Conservation (phyloP, 176 grass and related monocot genomes). For the Luzula sylvatica region DNA sequence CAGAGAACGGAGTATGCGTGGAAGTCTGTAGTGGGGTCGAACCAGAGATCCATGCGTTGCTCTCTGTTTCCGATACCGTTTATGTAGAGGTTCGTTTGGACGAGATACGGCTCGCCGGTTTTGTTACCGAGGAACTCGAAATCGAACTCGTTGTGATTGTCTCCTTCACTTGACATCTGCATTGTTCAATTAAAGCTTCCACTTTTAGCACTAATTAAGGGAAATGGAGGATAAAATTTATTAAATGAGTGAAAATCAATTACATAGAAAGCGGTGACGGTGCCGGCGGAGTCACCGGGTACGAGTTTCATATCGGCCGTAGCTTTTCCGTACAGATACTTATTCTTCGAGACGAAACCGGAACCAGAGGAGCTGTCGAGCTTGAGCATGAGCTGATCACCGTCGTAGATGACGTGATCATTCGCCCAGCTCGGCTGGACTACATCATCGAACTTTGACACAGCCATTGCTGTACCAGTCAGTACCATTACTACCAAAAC, state of each 20-base stretch:
- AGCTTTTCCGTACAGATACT: slow-evolving; percentile 68
- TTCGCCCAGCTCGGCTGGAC: slow-evolving; percentile 93
- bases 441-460: slow-evolving; percentile 61
- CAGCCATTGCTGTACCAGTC: not conserved
- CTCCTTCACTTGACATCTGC: slow-evolving; percentile 62
- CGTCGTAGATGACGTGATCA: slow-evolving; percentile 87
- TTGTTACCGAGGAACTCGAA: slow-evolving; percentile 92
- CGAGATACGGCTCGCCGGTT: slow-evolving; percentile 80
- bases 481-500: not conserved
- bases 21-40: slow-evolving; percentile 65
- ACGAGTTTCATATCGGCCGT: slow-evolving; percentile 84
- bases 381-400: slow-evolving; percentile 78
- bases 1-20: slow-evolving; percentile 55
- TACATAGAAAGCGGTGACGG: slow-evolving; percentile 98
- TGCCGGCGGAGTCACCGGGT: slow-evolving; percentile 77
- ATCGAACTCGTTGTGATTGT: slow-evolving; percentile 96
- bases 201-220: not conserved
- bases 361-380: slow-evolving; percentile 75
- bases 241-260: slow-evolving; percentile 1
- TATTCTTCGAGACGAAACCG: slow-evolving; percentile 63
- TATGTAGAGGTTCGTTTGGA: slow-evolving; percentile 97
- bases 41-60: slow-evolving; percentile 97
- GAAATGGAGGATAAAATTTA: not conserved
- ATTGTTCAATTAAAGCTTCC: not conserved
- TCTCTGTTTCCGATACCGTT: slow-evolving; percentile 78